These are phyloP conservation scores for Blastobotrys apis DNA, from an alignment of 1,139 yeast genomes.

Conservation along the genomic window DNA sequence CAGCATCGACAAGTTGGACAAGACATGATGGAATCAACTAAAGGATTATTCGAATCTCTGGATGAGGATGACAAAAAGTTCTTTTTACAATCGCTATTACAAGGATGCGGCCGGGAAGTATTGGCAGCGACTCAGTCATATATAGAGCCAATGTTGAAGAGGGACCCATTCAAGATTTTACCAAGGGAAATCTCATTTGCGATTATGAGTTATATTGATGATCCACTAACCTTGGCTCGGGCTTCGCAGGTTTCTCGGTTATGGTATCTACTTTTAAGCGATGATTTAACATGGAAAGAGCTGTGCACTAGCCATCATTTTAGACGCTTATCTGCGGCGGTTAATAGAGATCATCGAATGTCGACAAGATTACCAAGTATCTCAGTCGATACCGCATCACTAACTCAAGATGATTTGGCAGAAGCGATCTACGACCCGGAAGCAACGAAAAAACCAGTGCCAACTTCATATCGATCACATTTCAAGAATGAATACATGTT, in stretches of 20 bases:
- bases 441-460: constrained; percentile 33
- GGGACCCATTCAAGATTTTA: constrained; percentile 78
- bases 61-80: constrained; percentile 20
- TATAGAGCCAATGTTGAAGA: constrained; percentile 68
- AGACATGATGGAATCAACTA: background rate
- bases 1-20: background rate
- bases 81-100: constrained; percentile 30
- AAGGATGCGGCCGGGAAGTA: constrained; percentile 45
- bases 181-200: constrained; percentile 83
- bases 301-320: constrained; percentile 40
- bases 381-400: constrained; percentile 12
- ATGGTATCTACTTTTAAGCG: constrained; percentile 41
- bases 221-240: constrained; percentile 40
- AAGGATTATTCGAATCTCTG: constrained; percentile 14
- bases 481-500: constrained; percentile 42
- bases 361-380: constrained; percentile 22
- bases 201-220: constrained; percentile 76
- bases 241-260: constrained; percentile 43
- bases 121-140: constrained; percentile 72
- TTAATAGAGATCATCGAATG: constrained; percentile 21
- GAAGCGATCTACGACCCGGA: constrained; percentile 37
- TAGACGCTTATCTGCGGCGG: constrained; percentile 38
- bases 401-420: constrained; percentile 25
- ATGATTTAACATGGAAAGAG: constrained; percentile 42
- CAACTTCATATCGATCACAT: constrained; percentile 40